Percentiles rank a stretch among this genome's conserved stretches.
These are phyloP conservation scores for Beauveria caledonica DNA, from an alignment of 2,329 filamentous ascomycete genomes.

Conservation along the genomic window DNA sequence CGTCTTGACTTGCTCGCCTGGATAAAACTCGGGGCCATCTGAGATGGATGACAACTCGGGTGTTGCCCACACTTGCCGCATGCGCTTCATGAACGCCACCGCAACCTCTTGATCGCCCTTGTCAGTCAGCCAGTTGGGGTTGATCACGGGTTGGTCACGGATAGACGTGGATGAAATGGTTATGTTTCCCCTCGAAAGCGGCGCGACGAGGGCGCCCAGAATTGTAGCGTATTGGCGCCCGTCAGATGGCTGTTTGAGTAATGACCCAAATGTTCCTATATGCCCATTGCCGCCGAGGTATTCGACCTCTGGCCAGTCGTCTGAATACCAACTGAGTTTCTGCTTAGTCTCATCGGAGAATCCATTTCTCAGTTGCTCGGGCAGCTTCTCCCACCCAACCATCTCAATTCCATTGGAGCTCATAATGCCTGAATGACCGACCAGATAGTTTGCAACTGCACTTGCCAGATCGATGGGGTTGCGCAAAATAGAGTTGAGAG, in stretches of 20 bases:
- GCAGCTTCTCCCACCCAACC: slow-evolving; percentile 6
- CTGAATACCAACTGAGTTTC: neutral
- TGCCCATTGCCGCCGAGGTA: neutral
- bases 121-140: slow-evolving; percentile 36
- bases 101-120: slow-evolving; percentile 35
- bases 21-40: slow-evolving; percentile 28
- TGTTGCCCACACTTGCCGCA: slow-evolving; percentile 25
- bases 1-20: slow-evolving; percentile 25
- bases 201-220: slow-evolving; percentile 22
- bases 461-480: neutral
- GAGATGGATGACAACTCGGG: slow-evolving; percentile 19
- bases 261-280: neutral
- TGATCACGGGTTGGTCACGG: slow-evolving; percentile 30
- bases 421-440: neutral
- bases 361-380: neutral
- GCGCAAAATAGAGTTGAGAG: neutral
- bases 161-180: slow-evolving; percentile 26
- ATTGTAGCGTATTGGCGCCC: slow-evolving; percentile 13
- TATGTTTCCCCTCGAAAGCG: slow-evolving; percentile 33
- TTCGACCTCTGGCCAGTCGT: slow-evolving; percentile 9
- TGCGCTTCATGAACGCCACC: slow-evolving; percentile 33
- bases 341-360: neutral
- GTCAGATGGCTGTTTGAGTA: neutral
- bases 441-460: neutral
- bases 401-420: neutral